phyloP scores from a whole-genome alignment of 306 rosid genomes.

The Prunus kanzakura region DNA sequence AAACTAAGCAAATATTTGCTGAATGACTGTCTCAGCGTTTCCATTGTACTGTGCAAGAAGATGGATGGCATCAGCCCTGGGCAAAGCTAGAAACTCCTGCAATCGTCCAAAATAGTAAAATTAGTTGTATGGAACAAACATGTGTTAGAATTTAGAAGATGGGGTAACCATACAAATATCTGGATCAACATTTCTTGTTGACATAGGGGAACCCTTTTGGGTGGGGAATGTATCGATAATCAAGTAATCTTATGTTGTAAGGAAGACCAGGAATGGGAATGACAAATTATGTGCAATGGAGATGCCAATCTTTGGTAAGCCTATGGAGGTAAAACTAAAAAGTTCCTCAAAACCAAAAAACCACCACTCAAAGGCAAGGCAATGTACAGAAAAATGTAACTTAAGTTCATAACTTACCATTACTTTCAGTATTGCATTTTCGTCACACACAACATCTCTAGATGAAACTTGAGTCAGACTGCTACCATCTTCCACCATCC shows the following conservation, averaged over 20 bases:
- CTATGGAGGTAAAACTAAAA: neutral
- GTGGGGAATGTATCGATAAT: neutral
- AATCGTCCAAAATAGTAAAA: slow-evolving; percentile 7
- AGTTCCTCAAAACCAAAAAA: neutral
- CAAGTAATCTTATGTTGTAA: neutral
- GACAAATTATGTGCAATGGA: neutral
- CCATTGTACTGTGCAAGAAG: slow-evolving; percentile 94
- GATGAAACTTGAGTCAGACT: slow-evolving; percentile 84
- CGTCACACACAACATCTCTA: slow-evolving; percentile 66
- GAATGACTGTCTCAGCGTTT: slow-evolving; percentile 91
- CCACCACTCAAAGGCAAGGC: neutral
- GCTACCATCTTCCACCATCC: slow-evolving; percentile 80
- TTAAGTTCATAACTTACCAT: slow-evolving; percentile 61
- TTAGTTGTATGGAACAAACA: neutral
- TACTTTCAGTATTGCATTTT: slow-evolving; percentile 89
- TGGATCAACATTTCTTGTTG: no score
- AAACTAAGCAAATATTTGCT: slow-evolving; percentile 75
- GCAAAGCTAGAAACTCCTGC: slow-evolving; percentile 96
- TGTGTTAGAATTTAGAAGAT: neutral
- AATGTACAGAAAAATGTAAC: neutral
- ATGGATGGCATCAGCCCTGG: slow-evolving; percentile 98
- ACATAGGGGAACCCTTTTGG: no score
- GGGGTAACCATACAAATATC: neutral
- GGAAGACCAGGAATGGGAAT: neutral
- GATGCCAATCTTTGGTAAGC: neutral